A percentile compares a stretch with the other conserved stretches of the same genome.
Conservation (phyloP, 2,329 filamentous ascomycete species). For the Neonectria neomacrospora region DNA sequence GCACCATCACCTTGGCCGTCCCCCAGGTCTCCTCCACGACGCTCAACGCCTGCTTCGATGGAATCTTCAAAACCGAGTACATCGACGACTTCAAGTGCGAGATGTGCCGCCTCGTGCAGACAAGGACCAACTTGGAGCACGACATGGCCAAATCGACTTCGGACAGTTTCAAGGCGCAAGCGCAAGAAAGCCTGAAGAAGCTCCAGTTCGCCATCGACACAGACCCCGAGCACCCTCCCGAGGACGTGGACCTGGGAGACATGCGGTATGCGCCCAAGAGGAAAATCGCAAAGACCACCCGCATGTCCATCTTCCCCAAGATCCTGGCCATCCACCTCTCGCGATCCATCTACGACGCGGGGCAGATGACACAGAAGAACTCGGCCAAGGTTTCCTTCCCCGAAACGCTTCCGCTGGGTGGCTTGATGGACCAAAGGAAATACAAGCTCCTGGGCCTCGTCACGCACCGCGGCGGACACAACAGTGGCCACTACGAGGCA, state of each 20-base stretch:
- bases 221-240: slow-evolving; percentile 82
- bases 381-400: slow-evolving; percentile 93
- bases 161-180: slow-evolving; percentile 59
- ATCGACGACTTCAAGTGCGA: slow-evolving; percentile 99
- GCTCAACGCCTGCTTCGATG: slow-evolving; percentile 89
- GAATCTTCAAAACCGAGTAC: slow-evolving; percentile 92
- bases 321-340: slow-evolving; percentile 93
- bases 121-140: slow-evolving; percentile 70
- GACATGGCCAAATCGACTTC: slow-evolving; percentile 68
- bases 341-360: slow-evolving; percentile 87
- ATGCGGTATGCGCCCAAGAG: slow-evolving; percentile 80
- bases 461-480: slow-evolving; percentile 94
- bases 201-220: slow-evolving; percentile 77
- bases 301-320: slow-evolving; percentile 88
- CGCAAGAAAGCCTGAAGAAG: slow-evolving; percentile 70
- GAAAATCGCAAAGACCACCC: slow-evolving; percentile 86
- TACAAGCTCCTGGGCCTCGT: slow-evolving; percentile 90
- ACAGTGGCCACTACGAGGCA: slow-evolving; percentile 97
- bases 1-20: slow-evolving; percentile 91
- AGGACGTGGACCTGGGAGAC: slow-evolving; percentile 80
- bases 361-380: slow-evolving; percentile 86
- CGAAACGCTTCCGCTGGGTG: slow-evolving; percentile 84
- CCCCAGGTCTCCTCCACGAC: slow-evolving; percentile 85
- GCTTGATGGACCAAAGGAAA: slow-evolving; percentile 78
- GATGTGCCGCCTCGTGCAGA: slow-evolving; percentile 87